Base-by-base conservation (phyloP, 495 filamentous ascomycete genomes). In the Lepraria neglecta region DNA sequence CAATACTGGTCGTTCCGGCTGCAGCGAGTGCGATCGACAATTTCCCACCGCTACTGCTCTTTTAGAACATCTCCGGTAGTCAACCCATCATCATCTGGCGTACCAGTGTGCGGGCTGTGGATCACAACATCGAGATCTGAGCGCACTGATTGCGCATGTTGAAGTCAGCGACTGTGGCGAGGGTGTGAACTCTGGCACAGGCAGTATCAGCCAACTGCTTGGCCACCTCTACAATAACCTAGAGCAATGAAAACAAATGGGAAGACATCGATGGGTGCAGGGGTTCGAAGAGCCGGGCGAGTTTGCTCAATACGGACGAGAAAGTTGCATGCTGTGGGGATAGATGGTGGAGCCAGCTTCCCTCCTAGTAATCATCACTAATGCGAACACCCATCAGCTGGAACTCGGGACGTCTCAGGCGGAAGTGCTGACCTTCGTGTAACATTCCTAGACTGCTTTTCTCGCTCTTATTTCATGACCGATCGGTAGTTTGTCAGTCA, bases 171-270 rank as follows among this genome's bases (percentile, higher is more conserved):
- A 1, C n/a, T 57, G 40, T 2, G 9, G n/a, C 0, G 55, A 57
- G 17, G 55, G 55, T 4, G 5, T 57, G 6, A 57, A n/a, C n/a
- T 57, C 43, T 11, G 55, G 55, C 15, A 57, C 55, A 12, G 55
- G 17, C 3, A 57, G 55, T 11, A 57, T 57, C n/a, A 35, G 21
- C 1, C 14, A 45, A 6, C 3, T 57, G 4, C 38, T 57, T 5
- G 33, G 17, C 6, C 12, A 57, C 14, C 38, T 57, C 0, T 57
- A 35, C 31, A n/a, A 57, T 4, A 28, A 52, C 30, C 28, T 33
- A 9, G 30, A 6, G 48, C 4, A n/a, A 3, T 52, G 48, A 52
- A 27, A 14, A 12, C 14, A 17, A 1, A 9, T 15, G 4, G 0
- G 3, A 12, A 0, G 43, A n/a, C 15, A 5, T 2, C 19, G 4